Evolutionary conservation across 495 filamentous ascomycete species (phyloP).

Genomic region (Penicillium roqueforti): DNA sequence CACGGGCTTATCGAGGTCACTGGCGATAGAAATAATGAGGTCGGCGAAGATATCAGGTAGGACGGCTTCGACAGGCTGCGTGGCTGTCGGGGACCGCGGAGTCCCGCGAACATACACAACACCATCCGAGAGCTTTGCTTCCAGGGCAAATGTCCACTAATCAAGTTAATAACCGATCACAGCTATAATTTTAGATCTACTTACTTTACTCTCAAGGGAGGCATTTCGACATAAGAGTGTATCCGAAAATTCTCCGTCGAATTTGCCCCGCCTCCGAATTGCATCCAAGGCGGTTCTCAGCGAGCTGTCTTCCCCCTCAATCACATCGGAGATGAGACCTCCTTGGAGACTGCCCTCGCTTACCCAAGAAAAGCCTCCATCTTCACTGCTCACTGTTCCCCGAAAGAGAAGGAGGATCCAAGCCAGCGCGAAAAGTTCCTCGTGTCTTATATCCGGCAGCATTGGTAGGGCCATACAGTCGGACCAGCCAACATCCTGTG

Average conservation of each 20-base stretch:
- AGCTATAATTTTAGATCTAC: background rate
- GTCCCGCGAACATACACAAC: background rate
- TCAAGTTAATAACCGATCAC: background rate
- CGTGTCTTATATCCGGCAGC: background rate
- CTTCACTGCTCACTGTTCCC: background rate
- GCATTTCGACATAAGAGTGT: background rate
- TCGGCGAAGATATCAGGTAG: background rate
- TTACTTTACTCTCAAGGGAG: background rate
- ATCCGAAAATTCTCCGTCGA: background rate
- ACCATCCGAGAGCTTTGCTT: background rate
- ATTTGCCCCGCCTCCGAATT: background rate
- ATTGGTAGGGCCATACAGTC: background rate
- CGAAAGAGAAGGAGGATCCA: conserved; percentile 1
- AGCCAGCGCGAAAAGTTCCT: background rate
- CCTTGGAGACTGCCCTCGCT: background rate
- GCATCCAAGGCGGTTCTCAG: background rate
- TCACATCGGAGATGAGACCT: background rate
- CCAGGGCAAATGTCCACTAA: background rate
- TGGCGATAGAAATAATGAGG: background rate
- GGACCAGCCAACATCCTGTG: background rate
- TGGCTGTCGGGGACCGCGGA: background rate
- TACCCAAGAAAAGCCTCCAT: background rate
- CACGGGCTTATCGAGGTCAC: background rate
- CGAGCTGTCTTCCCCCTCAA: background rate
- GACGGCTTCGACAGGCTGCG: background rate